Conservation (phyloP, 306 rosid species). For the Ochetophila trinervis region DNA sequence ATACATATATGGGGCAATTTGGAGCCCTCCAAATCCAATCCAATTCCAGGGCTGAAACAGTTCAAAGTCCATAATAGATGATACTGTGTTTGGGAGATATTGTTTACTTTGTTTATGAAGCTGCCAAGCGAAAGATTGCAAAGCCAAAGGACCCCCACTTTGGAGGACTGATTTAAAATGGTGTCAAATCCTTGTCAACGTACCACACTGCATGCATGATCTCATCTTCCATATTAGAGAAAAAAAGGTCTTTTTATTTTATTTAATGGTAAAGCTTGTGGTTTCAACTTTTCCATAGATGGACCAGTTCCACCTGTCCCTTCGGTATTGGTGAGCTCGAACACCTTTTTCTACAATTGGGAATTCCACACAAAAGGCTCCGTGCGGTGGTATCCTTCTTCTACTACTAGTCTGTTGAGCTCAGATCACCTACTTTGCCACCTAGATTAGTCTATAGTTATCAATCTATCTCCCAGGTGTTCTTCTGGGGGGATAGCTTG, state of each 20-base stretch:
- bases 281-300: neutral
- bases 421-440: neutral
- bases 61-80: too few species aligned
- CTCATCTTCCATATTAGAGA: neutral
- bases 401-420: neutral
- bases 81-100: too few species aligned
- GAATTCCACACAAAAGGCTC: slow-evolving; percentile 5
- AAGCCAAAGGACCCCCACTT: too few species aligned
- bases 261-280: neutral
- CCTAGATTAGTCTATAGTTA: too few species aligned
- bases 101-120: too few species aligned
- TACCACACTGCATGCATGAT: slow-evolving; percentile 15
- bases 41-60: too few species aligned
- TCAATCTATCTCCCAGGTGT: neutral
- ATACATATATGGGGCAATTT: too few species aligned
- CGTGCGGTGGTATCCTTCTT: slow-evolving; percentile 9
- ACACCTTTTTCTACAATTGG: neutral
- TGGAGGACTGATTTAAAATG: neutral
- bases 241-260: too few species aligned
- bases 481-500: too few species aligned
- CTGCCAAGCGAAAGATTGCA: too few species aligned
- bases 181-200: slow-evolving; percentile 13
- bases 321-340: slow-evolving; percentile 3
- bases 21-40: too few species aligned
- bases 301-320: neutral